Conservation (phyloP, 1,284 basidiomycete genomes). For the Apiotrichum sp. region DNA sequence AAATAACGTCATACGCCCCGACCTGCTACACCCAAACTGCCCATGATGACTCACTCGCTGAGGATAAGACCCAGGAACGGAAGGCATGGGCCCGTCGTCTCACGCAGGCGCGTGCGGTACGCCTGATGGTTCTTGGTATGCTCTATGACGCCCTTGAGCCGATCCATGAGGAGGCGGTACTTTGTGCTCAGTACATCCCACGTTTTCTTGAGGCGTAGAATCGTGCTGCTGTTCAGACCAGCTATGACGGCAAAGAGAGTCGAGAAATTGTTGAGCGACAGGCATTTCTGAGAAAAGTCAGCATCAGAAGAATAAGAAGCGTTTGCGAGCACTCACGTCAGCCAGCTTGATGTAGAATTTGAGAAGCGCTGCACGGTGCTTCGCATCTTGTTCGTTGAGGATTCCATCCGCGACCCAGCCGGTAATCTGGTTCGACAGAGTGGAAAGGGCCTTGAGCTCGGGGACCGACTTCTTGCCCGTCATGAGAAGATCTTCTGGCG, state of each 20-base stretch:
- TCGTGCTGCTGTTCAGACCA: conserved; percentile 88
- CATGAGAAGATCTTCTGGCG: conserved; percentile 83
- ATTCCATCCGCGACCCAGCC: conserved; percentile 93
- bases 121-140: conserved; percentile 61
- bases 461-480: conserved; percentile 69
- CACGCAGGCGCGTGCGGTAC: conserved; percentile 76
- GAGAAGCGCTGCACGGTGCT: conserved; percentile 70
- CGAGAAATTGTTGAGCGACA: conserved; percentile 85
- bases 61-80: conserved; percentile 71
- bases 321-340: conserved; percentile 61
- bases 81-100: conserved; percentile 70
- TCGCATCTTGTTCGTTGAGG: conserved; percentile 75
- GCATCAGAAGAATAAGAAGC: background rate
- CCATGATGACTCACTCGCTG: conserved; percentile 48
- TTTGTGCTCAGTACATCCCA: conserved; percentile 87
- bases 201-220: conserved; percentile 84
- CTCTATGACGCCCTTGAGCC: conserved; percentile 77
- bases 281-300: conserved; percentile 66
- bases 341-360: conserved; percentile 92
- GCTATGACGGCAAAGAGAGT: conserved; percentile 94
- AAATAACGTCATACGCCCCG: too few species aligned
- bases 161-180: conserved; percentile 70
- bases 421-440: conserved; percentile 86
- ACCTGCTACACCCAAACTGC: background rate
- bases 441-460: conserved; percentile 79